phyloP scores from a whole-genome alignment of 148 eudicot genomes.

The Salicornia ramosissima region DNA sequence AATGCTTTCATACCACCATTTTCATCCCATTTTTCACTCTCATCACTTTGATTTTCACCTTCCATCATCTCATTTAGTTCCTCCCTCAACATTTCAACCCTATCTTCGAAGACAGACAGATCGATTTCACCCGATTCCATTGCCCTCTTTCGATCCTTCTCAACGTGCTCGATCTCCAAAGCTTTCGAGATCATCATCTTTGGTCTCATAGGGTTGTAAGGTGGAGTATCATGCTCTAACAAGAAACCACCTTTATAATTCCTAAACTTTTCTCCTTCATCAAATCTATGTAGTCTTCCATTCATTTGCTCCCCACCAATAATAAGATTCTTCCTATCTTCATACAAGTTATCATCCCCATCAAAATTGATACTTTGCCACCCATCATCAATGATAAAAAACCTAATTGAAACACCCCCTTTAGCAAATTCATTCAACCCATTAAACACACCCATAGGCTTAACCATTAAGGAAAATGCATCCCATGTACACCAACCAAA shows the following conservation, averaged over 20 bases:
- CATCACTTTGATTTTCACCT: slow-evolving; percentile 14
- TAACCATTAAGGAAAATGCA: slow-evolving; percentile 56
- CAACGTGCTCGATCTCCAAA: slow-evolving; percentile 46
- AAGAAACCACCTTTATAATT: slow-evolving; percentile 41
- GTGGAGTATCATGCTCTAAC: slow-evolving; percentile 34
- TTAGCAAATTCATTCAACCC: slow-evolving; percentile 46
- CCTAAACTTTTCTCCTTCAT: slow-evolving; percentile 54
- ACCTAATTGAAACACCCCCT: slow-evolving; percentile 44
- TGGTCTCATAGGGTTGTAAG: slow-evolving; percentile 46
- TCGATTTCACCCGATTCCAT: slow-evolving; percentile 24
- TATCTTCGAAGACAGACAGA: slow-evolving; percentile 24
- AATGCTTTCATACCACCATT: slow-evolving; percentile 50
- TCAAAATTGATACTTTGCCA: slow-evolving; percentile 61
- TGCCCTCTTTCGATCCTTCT: slow-evolving; percentile 41
- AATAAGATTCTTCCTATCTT: slow-evolving; percentile 42
- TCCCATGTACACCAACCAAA: slow-evolving; percentile 88
- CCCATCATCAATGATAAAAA: slow-evolving; percentile 64
- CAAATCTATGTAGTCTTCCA: slow-evolving; percentile 51
- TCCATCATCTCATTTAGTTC: slow-evolving; percentile 38
- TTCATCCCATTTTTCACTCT: slow-evolving; percentile 9
- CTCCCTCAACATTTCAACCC: slow-evolving; percentile 32
- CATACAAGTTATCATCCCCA: slow-evolving; percentile 29
- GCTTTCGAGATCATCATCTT: slow-evolving; percentile 53
- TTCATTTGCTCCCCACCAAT: slow-evolving; percentile 67
- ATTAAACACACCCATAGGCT: slow-evolving; percentile 52